Base-by-base conservation (phyloP, 345 rosid genomes). In the Carallia pectinifolia region DNA sequence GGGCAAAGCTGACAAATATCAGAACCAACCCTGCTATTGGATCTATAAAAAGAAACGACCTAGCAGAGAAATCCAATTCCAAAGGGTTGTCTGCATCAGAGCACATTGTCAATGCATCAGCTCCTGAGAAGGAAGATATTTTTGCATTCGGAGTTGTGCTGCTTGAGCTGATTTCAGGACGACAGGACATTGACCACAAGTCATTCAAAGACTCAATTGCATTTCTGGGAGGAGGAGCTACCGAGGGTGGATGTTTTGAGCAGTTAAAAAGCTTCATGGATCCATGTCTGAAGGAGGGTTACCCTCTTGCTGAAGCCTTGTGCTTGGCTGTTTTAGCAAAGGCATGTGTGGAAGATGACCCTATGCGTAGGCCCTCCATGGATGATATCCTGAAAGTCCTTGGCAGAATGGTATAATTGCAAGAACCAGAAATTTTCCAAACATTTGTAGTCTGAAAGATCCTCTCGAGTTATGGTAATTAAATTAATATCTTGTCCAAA, bases 281-380 rank as follows among this genome's bases (percentile, higher is more conserved):
- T 81, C 84, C 89, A 53, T 47, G 64, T 27, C 72, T 88, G 13
- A 79, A 83, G 64, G 82, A 76, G 13, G 82, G 83, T 58, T 85
- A 81, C 56, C 76, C 84, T 5, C 78, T 85, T 6, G 82, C 88
- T 0, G 89, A 88, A 58, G 93, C 88, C 27, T 67, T 86, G 31
- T 83, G 88, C 66, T 72, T 88, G 27, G 81, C 84, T 31, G 83
- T 86, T 76, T 72, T 88, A 71, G 90, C 89, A 3, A 83, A 80
- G 82, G 85, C 89, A 7, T 83, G 90, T 59, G 76, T 85, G 6
- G 86, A 80, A 61, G 88, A 85, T 58, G 89, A 86, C 33, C 90
- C 89, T 73, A 62, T 72, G 48, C 84, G 75, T 53, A 77, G 88
- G 69, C 90, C 93, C 30, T 83, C 84, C 3, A 82, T 79, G 78